Conservation (phyloP, 768 basidiomycete genomes). For the Mycena albidolilacea region DNA sequence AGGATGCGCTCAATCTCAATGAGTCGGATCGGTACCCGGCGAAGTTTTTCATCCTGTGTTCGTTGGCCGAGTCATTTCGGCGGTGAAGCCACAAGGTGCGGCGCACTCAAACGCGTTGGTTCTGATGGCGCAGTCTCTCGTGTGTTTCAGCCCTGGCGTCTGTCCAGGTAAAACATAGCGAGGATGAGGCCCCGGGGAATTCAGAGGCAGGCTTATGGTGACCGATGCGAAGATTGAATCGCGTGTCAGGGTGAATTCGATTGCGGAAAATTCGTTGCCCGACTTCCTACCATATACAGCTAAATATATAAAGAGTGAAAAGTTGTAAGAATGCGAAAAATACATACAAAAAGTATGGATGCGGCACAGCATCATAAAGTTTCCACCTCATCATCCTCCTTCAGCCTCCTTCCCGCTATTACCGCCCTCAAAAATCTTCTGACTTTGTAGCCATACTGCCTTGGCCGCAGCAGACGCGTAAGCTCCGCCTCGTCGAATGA, state of each 20-base stretch:
- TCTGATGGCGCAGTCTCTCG: not conserved
- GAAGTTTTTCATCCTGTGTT: not conserved
- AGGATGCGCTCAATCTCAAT: too few relatives aligned
- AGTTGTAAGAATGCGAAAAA: not conserved
- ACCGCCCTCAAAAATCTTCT: conserved; percentile 30
- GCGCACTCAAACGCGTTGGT: too few relatives aligned
- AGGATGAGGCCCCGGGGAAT: not conserved
- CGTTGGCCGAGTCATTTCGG: too few relatives aligned
- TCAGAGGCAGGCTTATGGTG: not conserved
- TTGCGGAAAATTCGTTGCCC: too few relatives aligned
- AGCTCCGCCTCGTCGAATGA: conserved; percentile 59
- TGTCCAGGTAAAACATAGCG: not conserved
- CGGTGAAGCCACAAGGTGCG: too few relatives aligned
- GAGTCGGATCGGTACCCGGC: too few relatives aligned
- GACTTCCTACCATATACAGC: not conserved
- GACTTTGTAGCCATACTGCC: conserved; percentile 57
- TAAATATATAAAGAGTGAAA: not conserved
- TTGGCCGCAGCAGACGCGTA: conserved; percentile 61
- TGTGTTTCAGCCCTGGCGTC: not conserved
- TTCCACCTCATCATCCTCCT: conserved; percentile 30
- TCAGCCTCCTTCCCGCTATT: not conserved
- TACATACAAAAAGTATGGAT: conserved; percentile 2
- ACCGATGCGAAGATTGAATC: not conserved
- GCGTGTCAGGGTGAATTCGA: not conserved
- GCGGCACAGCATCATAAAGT: conserved; percentile 2